phyloP scores from a whole-genome alignment of 139 green algal genomes.

The Chlorella ohadii region DNA sequence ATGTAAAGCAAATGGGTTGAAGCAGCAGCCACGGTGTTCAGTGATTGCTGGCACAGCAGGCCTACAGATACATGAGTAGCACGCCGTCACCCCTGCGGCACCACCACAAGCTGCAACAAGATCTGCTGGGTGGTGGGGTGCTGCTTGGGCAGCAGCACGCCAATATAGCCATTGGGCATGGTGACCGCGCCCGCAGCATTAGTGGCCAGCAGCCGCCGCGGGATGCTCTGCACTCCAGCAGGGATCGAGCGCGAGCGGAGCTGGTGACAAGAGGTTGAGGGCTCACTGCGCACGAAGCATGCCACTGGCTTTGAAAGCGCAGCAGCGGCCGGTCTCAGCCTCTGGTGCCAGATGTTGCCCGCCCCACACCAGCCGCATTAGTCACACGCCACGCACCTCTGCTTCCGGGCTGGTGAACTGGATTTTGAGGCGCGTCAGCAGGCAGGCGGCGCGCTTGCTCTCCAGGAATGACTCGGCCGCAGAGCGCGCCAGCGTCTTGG shows the following conservation, averaged over 20 bases:
- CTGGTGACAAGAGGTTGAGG: not conserved
- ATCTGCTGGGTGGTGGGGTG: not conserved
- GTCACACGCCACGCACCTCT: not conserved
- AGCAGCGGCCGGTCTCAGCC: too few relatives aligned
- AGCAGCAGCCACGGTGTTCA: too few relatives aligned
- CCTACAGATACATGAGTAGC: too few relatives aligned
- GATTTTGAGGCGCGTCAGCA: not conserved
- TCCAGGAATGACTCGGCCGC: not conserved
- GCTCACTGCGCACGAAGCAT: too few relatives aligned
- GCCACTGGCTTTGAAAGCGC: too few relatives aligned
- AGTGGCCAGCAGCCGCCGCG: not conserved
- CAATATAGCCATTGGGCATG: not conserved
- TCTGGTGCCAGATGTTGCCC: too few relatives aligned
- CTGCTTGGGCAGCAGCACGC: conserved; percentile 5
- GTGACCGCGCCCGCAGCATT: not conserved
- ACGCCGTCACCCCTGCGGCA: too few relatives aligned
- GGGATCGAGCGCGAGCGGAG: not conserved
- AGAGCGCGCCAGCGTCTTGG: not conserved
- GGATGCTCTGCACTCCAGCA: not conserved
- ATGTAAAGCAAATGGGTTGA: too few relatives aligned
- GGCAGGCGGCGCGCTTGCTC: not conserved
- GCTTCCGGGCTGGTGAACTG: not conserved
- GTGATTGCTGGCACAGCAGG: too few relatives aligned
- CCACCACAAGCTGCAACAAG: too few relatives aligned
- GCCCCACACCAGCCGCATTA: too few relatives aligned